Evolutionary conservation across 225 moss, liverwort and hornwort genomes (phyloP), one percentile per base, ranked within the genome.

Genomic region (Lunularia cruciata): DNA sequence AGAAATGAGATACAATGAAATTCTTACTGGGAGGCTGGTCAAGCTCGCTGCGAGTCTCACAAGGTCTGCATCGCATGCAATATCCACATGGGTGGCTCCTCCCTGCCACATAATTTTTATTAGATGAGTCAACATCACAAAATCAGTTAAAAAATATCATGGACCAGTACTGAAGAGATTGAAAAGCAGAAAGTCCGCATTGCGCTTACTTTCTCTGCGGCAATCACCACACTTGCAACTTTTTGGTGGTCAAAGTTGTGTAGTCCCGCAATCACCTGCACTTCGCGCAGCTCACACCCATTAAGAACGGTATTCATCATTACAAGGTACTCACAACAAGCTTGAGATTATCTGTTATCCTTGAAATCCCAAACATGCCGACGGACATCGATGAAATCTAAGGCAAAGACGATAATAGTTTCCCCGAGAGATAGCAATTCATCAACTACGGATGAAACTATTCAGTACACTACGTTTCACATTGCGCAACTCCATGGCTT

Each of bases 1-100:
- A 43, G 1, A 16, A n/a, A n/a, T 10, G 43, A 6, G 43, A 1
- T 16, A 10, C 12, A 43, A 16, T 30, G 23, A 40, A 25, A 8
- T 23, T 53, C 86, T 52, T 55, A 91, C 91, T 35, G 95, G 95
- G 51, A 95, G 88, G 74, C 60, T 74, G 54, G 88, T 88, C 22
- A 89, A 81, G 63, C 83, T 78, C 31, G 71, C 79, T 56, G 95
- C 92, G 52, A 95, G 69, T 74, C 77, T 88, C 43, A 95, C 92
- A 30, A 95, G 95, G 72, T 88, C 85, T 18, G 84, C 57, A 69
- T 88, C 81, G 65, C 92, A 95, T 62, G 95, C 95, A 36, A 95
- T 90, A 66, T 95, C 95, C n/a, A 95, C 88, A 78, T 92, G 92
- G n/a, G 95, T 92, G 33, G 95, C 95, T 49, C 92, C 90, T 67